Conservation (phyloP, 2,329 filamentous ascomycete genomes). For the Diaporthe australafricana region DNA sequence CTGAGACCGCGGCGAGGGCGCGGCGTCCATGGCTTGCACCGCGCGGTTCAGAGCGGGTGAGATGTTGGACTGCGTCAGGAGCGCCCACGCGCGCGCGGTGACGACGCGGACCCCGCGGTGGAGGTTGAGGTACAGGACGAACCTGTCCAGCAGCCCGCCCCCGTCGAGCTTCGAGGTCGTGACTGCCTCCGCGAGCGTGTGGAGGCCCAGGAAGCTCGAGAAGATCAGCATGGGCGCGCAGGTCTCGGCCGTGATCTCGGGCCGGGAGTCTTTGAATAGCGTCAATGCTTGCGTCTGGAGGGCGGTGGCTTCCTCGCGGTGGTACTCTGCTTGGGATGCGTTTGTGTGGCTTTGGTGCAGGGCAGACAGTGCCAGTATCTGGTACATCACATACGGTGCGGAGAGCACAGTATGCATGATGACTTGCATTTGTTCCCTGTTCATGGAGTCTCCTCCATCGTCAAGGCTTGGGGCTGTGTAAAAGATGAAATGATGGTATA, state of each 20-base stretch:
- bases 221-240: neutral
- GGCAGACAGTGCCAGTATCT: neutral
- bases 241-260: neutral
- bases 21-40: neutral
- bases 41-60: neutral
- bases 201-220: neutral
- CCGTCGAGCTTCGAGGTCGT: neutral
- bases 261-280: neutral
- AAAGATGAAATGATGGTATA: neutral
- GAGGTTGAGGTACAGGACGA: neutral
- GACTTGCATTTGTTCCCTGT: neutral
- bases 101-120: neutral
- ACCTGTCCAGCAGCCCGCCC: neutral
- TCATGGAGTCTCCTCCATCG: neutral
- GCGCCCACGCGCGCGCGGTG: neutral
- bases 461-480: neutral
- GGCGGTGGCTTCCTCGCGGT: slow-evolving; percentile 5
- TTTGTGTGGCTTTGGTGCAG: neutral
- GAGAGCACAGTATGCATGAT: neutral
- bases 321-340: neutral
- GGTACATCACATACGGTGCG: neutral
- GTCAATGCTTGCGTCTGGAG: neutral
- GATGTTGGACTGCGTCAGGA: neutral
- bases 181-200: neutral
- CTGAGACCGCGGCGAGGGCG: neutral